These are phyloP conservation scores for Kwoniella newhampshirensis DNA, from an alignment of 768 basidiomycete species.

Conservation along the genomic window DNA sequence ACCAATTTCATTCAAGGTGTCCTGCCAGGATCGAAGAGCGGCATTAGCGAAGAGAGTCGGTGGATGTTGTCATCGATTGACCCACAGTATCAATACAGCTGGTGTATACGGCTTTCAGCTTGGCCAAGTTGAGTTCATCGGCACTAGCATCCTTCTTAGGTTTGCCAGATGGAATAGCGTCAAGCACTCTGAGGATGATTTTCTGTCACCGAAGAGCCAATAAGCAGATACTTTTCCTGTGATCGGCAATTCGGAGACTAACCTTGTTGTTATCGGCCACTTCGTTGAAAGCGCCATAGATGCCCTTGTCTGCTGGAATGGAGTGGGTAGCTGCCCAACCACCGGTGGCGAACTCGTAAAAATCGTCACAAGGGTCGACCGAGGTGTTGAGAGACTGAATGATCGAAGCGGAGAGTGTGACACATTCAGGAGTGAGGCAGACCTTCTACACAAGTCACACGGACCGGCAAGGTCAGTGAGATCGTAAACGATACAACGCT, in stretches of 20 bases:
- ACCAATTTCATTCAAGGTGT: constrained; percentile 71
- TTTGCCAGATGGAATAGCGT: constrained; percentile 51
- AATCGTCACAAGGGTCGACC: constrained; percentile 91
- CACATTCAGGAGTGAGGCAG: constrained; percentile 77
- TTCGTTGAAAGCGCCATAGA: constrained; percentile 69
- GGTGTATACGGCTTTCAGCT: constrained; percentile 62
- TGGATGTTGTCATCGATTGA: constrained; percentile 1
- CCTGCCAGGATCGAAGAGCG: constrained; percentile 20
- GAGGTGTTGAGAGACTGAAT: constrained; percentile 74
- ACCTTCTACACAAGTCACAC: constrained; percentile 56
- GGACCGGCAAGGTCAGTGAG: not conserved
- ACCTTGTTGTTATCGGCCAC: constrained; percentile 68
- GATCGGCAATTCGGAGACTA: not conserved
- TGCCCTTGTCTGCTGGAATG: constrained; percentile 79
- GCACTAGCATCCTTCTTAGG: constrained; percentile 54
- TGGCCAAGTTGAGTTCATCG: constrained; percentile 59
- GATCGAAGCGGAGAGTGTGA: constrained; percentile 77
- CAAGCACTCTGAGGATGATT: constrained; percentile 70
- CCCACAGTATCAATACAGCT: constrained; percentile 76
- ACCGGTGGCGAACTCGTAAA: constrained; percentile 87
- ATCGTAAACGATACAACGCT: not conserved
- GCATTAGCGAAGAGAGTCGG: not conserved
- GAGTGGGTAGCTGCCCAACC: constrained; percentile 83
- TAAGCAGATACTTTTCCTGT: not conserved
- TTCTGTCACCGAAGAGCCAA: constrained; percentile 59